These are phyloP conservation scores for Incumbomyces delicatus DNA, from an alignment of 2,329 filamentous ascomycete genomes.

Conservation along the genomic window DNA sequence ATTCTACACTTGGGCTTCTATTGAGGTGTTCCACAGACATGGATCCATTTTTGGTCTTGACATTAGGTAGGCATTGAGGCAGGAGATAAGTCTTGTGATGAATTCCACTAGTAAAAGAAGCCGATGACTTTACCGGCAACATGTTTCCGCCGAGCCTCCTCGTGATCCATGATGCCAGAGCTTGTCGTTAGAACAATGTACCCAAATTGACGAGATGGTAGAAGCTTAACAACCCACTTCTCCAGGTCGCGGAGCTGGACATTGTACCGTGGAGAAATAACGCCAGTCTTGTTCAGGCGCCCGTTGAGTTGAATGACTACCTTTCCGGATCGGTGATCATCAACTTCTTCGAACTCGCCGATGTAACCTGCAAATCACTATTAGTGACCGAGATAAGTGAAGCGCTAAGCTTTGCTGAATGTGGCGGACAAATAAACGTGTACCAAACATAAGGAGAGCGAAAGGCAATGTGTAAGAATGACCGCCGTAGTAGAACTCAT, in stretches of 20 bases:
- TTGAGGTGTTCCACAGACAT: no score
- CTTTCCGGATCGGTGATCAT: conserved; percentile 99
- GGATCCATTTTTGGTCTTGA: no score
- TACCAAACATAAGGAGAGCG: conserved; percentile 55
- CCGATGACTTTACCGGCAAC: conserved; percentile 98
- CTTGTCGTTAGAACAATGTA: conserved; percentile 99
- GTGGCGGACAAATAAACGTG: conserved; percentile 92
- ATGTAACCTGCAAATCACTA: conserved; percentile 66
- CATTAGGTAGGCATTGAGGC: no score
- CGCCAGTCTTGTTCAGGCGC: conserved; percentile 97
- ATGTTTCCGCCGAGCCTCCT: conserved; percentile 98
- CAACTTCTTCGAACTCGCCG: conserved; percentile 98
- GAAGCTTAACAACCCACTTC: conserved; percentile 99
- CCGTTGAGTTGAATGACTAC: conserved; percentile 99
- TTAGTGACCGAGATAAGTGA: background rate
- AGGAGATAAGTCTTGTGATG: no score
- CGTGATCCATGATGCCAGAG: conserved; percentile 99
- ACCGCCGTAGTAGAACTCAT: conserved; percentile 52
- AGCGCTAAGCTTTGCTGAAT: conserved; percentile 32
- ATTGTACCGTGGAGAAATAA: conserved; percentile 99
- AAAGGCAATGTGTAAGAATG: conserved; percentile 89
- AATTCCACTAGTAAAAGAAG: conserved; percentile 80
- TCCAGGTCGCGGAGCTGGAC: conserved; percentile 94
- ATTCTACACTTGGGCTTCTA: no score
- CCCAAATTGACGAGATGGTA: conserved; percentile 99